phyloP scores from a whole-genome alignment of 495 filamentous ascomycete genomes.

The Talaromyces wortmannii region DNA sequence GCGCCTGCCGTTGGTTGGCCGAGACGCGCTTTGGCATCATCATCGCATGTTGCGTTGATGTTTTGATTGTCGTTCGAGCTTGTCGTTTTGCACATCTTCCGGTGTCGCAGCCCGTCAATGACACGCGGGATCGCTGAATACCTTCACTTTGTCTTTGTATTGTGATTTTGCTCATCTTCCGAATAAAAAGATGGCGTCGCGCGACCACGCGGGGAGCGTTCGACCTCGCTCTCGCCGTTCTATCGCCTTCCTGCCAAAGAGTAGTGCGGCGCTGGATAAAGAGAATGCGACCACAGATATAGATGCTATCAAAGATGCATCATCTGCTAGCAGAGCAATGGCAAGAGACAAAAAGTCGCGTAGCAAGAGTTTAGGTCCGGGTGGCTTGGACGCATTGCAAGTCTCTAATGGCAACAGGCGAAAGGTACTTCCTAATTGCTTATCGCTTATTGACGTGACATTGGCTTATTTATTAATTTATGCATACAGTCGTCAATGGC shows the following conservation, averaged over 20 bases:
- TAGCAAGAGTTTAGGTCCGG: constrained; percentile 93
- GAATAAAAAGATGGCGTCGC: constrained; percentile 25
- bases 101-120: constrained; percentile 3
- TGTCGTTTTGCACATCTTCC: neutral
- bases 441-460: no score
- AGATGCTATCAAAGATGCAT: constrained; percentile 27
- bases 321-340: constrained; percentile 24
- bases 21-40: neutral
- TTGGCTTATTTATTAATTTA: neutral
- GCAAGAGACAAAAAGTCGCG: constrained; percentile 62
- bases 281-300: constrained; percentile 68
- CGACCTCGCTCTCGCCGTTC: constrained; percentile 67
- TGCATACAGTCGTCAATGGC: constrained; percentile 43
- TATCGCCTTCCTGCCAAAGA: constrained; percentile 55
- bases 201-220: constrained; percentile 29
- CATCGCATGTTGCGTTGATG: neutral
- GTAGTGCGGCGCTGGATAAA: constrained; percentile 45
- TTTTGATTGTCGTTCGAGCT: neutral
- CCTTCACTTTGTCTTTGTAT: neutral
- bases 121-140: neutral
- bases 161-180: neutral
- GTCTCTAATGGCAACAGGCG: constrained; percentile 72
- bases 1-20: constrained; percentile 1
- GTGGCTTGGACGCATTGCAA: constrained; percentile 76
- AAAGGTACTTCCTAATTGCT: constrained; percentile 48